Base-by-base conservation (phyloP, 345 rosid species). In the Trapa bicornis region DNA sequence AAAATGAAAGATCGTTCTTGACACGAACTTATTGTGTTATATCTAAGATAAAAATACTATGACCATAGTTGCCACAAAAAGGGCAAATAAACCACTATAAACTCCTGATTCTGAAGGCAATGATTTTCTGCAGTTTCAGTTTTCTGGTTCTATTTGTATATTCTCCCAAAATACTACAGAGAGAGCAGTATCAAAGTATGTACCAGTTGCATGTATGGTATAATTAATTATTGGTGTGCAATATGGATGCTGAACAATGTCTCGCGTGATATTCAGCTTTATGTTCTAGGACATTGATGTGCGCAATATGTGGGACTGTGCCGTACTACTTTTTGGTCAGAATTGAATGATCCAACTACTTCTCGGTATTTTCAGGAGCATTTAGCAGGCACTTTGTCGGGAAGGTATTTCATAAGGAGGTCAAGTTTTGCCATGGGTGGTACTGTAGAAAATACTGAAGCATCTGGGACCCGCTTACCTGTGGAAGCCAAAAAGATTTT, bases 401-500 rank as follows among this genome's bases (percentile, higher is more conserved):
- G 56, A 50, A 15, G 22, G 3, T 15, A 15, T 17, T 50, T 5
- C 5, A 22, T 39, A 16, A 45, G 16, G 61, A 35, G 53, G 45
- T 61, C 37, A 22, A 62, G 9, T 6, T 15, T 64, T 52, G 48
- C 52, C 3, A 79, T 77, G 82, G 79, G 79, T 65, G 72, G 79
- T 65, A 70, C 75, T 53, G 65, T 70, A 47, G 80, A 70, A 53
- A 63, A 67, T 57, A 33, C n/a, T 39, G 52, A 47, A 1, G 73
- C 70, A 45, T 42, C 37, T 41, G 68, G 38, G 65, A 43, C 47
- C 37, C 65, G 72, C 73, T 33, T 84, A 33, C 96, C 89, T 12
- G 84, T 79, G 57, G 89, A 84, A 70, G 77, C 90, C 10, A 85
- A 76, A 79, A 74, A 82, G 70, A 80, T 84, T 56, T 75, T 92